These are phyloP conservation scores for Fusarium sp. DNA, from an alignment of 2,329 filamentous ascomycete species.

Conservation along the genomic window DNA sequence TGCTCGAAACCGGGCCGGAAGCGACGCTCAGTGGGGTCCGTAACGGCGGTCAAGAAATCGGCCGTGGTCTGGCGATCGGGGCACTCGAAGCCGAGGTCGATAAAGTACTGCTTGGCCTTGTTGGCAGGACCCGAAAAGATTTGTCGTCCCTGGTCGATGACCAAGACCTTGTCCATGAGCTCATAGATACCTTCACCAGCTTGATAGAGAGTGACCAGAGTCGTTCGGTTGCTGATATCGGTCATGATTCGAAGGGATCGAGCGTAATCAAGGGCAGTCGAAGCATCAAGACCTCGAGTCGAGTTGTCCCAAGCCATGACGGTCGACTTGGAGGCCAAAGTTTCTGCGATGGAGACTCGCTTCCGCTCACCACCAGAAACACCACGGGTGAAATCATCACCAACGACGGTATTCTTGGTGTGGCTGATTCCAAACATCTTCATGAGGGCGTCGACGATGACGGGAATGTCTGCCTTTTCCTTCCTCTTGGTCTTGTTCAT, in stretches of 20 bases:
- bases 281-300: conserved; percentile 83
- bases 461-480: conserved; percentile 71
- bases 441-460: conserved; percentile 77
- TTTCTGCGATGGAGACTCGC: conserved; percentile 83
- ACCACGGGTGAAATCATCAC: conserved; percentile 78
- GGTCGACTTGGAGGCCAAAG: conserved; percentile 77
- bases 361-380: conserved; percentile 86
- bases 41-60: conserved; percentile 49
- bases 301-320: conserved; percentile 86
- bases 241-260: conserved; percentile 79
- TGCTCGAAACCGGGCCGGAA: conserved; percentile 74
- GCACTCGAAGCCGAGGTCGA: conserved; percentile 76
- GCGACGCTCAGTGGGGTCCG: conserved; percentile 74
- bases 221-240: conserved; percentile 74
- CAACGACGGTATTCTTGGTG: conserved; percentile 79
- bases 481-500: conserved; percentile 80
- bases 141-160: conserved; percentile 77
- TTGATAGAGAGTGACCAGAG: conserved; percentile 58
- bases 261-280: conserved; percentile 82
- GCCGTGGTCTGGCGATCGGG: conserved; percentile 75
- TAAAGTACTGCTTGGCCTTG: conserved; percentile 74
- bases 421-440: conserved; percentile 85
- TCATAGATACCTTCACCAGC: conserved; percentile 59
- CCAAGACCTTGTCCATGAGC: conserved; percentile 81
- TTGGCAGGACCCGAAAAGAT: conserved; percentile 75